These are phyloP conservation scores for Rhodofomes roseus DNA, from an alignment of 1,284 basidiomycete species.

Conservation along the genomic window DNA sequence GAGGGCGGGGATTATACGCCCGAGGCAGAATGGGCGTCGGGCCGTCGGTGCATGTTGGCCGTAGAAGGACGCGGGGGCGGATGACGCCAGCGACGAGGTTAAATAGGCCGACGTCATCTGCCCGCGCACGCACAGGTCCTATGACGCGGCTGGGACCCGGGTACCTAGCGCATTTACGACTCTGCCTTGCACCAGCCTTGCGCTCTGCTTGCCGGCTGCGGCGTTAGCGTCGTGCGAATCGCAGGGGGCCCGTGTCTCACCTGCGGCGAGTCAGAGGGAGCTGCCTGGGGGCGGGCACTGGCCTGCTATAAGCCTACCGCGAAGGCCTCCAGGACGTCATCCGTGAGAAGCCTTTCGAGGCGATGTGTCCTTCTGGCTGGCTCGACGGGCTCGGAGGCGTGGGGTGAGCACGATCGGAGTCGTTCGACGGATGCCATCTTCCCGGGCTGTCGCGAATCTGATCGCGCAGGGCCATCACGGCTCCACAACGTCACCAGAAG, in stretches of 20 bases:
- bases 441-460: neutral
- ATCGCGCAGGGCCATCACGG: neutral
- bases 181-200: no score
- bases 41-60: no score
- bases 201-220: no score
- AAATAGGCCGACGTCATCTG: neutral
- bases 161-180: no score
- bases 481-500: neutral
- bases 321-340: neutral
- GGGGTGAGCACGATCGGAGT: neutral
- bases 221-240: neutral
- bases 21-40: no score
- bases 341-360: neutral
- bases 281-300: neutral
- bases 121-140: neutral
- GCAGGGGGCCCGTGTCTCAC: neutral
- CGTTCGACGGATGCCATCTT: neutral
- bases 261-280: neutral
- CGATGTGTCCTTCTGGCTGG: neutral
- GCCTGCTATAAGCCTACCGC: neutral
- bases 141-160: no score
- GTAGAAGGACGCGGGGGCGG: no score
- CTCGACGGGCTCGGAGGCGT: neutral
- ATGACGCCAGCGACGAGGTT: neutral
- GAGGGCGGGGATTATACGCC: no score